Base-by-base conservation (phyloP, 306 rosid genomes). In the Corylus americana region DNA sequence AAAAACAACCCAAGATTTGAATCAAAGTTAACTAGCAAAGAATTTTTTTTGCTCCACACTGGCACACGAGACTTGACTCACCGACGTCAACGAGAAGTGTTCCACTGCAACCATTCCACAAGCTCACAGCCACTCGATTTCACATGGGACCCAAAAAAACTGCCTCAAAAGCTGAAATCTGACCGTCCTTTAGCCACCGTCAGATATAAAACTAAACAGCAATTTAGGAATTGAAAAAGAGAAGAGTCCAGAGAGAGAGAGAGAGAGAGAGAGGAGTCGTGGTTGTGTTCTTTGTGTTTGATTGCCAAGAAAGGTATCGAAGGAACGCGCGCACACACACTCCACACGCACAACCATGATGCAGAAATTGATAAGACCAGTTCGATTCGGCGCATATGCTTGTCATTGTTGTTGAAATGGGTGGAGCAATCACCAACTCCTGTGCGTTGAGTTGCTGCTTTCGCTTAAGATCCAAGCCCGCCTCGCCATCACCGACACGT, bases 401-500 rank as follows among this genome's bases (percentile, higher is more conserved):
- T 63, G 45, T 74, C 77, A 80, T 61, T 48, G 73, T 68, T 84
- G 77, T 67, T 67, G 72, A 92, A 80, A 92, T 94, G 98, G 97
- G 77, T 82, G 79, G 77, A 49, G 29, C 85, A 57, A 74, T 85
- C 89, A 69, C 88, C 89, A 64, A 81, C 83, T 77, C 58, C 80
- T 74, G 69, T 85, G 18, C 77, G 84, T 88, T 87, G 85, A 85
- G 85, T 81, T 74, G 74, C 82, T 73, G 78, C 87, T 85, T 89
- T 94, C 94, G 89, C 97, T 86, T 93, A 53, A 79, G 81, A 89
- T 85, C 90, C 82, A 92, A 91, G 93, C 82, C 89, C 86, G 78
- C 74, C 31, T 92, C 93, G 53, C 84, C 88, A 68, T 76, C 94
- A 6, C 12, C 78, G 0, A 5, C 81, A 17, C 8, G 71, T 7